phyloP scores from a whole-genome alignment of 1,139 yeast genomes.

The Scheffersomyces segobiensis region DNA sequence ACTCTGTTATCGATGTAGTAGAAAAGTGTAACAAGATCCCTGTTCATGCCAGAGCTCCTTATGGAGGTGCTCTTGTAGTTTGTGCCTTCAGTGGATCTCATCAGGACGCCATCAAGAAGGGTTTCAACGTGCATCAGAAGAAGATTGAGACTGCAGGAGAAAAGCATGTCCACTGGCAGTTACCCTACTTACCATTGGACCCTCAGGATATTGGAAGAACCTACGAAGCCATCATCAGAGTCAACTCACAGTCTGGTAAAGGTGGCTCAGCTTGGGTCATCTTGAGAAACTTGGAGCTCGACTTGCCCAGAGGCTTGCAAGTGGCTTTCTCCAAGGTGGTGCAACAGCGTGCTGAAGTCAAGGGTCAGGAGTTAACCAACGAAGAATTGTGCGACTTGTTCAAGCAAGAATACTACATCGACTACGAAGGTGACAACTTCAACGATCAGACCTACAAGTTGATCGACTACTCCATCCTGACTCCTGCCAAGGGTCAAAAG shows the following conservation, averaged over 20 bases:
- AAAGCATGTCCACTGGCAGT: slow-evolving; percentile 59
- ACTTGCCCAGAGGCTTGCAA: slow-evolving; percentile 89
- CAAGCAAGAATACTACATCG: slow-evolving; percentile 67
- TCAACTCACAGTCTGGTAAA: slow-evolving; percentile 96
- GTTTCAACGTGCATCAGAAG: slow-evolving; percentile 64
- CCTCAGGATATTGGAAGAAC: slow-evolving; percentile 96
- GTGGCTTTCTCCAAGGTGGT: slow-evolving; percentile 85
- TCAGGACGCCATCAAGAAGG: slow-evolving; percentile 98
- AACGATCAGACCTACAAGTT: slow-evolving; percentile 40
- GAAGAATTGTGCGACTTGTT: slow-evolving; percentile 77
- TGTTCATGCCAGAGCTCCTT: slow-evolving; percentile 90
- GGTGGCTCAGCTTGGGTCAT: slow-evolving; percentile 99
- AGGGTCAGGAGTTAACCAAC: slow-evolving; percentile 82
- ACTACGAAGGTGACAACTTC: slow-evolving; percentile 43
- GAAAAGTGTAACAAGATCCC: slow-evolving; percentile 96
- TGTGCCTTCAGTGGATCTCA: slow-evolving; percentile 97
- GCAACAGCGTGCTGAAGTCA: slow-evolving; percentile 75
- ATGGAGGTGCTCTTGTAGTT: slow-evolving; percentile 94
- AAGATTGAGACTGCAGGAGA: slow-evolving; percentile 29
- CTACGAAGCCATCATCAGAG: slow-evolving; percentile 96
- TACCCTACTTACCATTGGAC: slow-evolving; percentile 94
- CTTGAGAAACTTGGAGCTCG: slow-evolving; percentile 82
- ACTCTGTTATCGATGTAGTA: slow-evolving; percentile 77
- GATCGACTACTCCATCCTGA: slow-evolving; percentile 50
- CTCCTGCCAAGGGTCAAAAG: slow-evolving; percentile 25